Conservation (phyloP, 2,329 filamentous ascomycete genomes). For the Domatiomyces globalis region DNA sequence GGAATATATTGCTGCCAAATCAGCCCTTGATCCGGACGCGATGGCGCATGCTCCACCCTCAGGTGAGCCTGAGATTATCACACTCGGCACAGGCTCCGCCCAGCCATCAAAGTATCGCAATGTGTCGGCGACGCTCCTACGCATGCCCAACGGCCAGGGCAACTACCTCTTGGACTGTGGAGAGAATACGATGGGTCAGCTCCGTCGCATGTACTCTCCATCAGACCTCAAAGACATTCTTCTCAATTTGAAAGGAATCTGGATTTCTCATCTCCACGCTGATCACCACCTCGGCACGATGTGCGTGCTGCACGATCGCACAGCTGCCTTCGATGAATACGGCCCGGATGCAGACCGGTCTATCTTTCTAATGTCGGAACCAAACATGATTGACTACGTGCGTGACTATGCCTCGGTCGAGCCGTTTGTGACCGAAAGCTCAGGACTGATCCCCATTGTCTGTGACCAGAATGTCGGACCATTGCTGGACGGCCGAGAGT, state of each 20-base stretch:
- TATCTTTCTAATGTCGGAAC: conserved; percentile 55
- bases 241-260: conserved; percentile 64
- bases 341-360: conserved; percentile 1
- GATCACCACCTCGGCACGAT: conserved; percentile 84
- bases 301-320: conserved; percentile 46
- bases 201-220: conserved; percentile 57
- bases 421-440: conserved; percentile 34
- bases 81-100: conserved; percentile 83
- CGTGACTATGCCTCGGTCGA: conserved; percentile 67
- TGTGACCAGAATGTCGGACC: conserved; percentile 8
- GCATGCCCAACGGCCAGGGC: conserved; percentile 63
- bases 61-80: conserved; percentile 65
- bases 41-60: conserved; percentile 53
- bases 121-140: conserved; percentile 74
- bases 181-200: conserved; percentile 80
- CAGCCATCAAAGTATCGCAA: conserved; percentile 88
- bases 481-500: conserved; percentile 7
- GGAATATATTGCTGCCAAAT: conserved; percentile 20
- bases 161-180: conserved; percentile 84
- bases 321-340: conserved; percentile 2
- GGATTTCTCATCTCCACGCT: conserved; percentile 91
- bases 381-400: conserved; percentile 60
- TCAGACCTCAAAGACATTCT: conserved; percentile 56
- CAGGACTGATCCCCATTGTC: not conserved
- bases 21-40: conserved; percentile 19